Evolutionary conservation across 163 green algal genomes (phyloP).

Genomic region (Coccomyxa subellipsoidea): DNA sequence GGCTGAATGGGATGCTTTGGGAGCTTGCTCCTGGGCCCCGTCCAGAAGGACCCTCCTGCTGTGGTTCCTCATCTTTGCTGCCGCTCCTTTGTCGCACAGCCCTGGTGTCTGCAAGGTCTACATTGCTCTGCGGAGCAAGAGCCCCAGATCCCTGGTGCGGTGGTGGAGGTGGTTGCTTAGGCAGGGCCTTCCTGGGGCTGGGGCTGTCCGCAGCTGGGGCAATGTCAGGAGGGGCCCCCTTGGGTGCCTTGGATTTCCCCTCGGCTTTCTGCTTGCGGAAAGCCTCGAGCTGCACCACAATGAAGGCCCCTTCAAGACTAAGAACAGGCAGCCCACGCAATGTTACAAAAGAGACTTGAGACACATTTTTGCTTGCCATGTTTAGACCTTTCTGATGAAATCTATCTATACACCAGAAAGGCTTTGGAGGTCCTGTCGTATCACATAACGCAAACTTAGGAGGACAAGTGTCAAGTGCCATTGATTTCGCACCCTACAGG

Average conservation of each 20-base stretch:
- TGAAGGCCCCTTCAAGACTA: no score
- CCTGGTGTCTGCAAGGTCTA: no score
- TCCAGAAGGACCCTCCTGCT: background rate
- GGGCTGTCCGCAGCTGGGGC: background rate
- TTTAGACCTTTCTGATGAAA: background rate
- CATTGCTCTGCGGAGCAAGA: background rate
- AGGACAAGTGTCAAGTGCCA: background rate
- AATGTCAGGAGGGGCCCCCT: background rate
- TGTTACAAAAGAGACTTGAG: no score
- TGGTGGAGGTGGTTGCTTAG: background rate
- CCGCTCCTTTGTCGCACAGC: background rate
- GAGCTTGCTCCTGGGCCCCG: background rate
- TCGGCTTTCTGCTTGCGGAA: constrained; percentile 25
- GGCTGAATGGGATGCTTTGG: background rate
- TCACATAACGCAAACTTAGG: background rate
- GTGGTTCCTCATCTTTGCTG: background rate
- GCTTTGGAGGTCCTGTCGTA: background rate
- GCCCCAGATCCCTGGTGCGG: background rate
- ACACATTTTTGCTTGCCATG: background rate
- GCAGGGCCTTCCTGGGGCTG: background rate
- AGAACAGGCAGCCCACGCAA: no score
- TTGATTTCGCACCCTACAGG: background rate
- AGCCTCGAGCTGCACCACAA: constrained; percentile 23
- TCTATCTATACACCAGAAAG: background rate
- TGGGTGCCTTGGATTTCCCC: background rate